Percentiles rank a stretch among this genome's conserved stretches.
phyloP scores from a whole-genome alignment of 2,329 filamentous ascomycete species.

The Ascochyta koolunga region DNA sequence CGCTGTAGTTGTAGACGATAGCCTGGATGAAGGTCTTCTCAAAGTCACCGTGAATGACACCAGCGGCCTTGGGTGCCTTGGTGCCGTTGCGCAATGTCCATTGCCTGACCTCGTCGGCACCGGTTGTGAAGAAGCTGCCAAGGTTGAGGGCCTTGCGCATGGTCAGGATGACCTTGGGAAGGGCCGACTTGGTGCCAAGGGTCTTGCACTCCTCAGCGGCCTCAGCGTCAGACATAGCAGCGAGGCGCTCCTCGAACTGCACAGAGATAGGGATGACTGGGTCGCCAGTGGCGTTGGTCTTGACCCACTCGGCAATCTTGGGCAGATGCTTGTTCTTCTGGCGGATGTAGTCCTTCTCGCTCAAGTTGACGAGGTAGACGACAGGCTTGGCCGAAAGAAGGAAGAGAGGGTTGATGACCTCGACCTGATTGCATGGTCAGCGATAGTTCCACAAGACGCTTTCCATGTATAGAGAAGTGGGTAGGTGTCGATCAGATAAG shows the following conservation, averaged over 20 bases:
- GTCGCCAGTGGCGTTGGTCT: constrained; percentile 84
- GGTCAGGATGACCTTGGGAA: constrained; percentile 88
- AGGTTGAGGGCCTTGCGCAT: constrained; percentile 94
- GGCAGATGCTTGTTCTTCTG: constrained; percentile 99
- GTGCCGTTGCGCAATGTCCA: constrained; percentile 97
- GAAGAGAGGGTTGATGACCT: constrained; percentile 96
- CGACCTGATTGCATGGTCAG: constrained; percentile 68
- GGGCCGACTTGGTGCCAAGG: constrained; percentile 81
- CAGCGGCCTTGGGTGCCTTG: constrained; percentile 96
- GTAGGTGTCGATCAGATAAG: constrained; percentile 64
- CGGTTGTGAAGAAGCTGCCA: constrained; percentile 95
- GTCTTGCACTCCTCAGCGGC: constrained; percentile 86
- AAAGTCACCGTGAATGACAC: constrained; percentile 98
- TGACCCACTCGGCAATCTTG: constrained; percentile 94
- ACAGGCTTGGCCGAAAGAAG: constrained; percentile 96
- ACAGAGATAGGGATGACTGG: constrained; percentile 94
- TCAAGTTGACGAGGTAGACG: constrained; percentile 95
- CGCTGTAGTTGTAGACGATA: constrained; percentile 87
- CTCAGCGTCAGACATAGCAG: constrained; percentile 77
- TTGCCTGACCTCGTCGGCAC: constrained; percentile 93
- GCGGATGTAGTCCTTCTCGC: constrained; percentile 94
- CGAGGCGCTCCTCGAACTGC: constrained; percentile 89
- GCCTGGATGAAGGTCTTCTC: constrained; percentile 99
- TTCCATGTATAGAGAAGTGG: constrained; percentile 8
- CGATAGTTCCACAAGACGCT: constrained; percentile 13